Evolutionary conservation across 192 early-diverging fungal species (phyloP), one percentile per base, ranked within the genome.

Genomic region (Kickxella alabastrina): DNA sequence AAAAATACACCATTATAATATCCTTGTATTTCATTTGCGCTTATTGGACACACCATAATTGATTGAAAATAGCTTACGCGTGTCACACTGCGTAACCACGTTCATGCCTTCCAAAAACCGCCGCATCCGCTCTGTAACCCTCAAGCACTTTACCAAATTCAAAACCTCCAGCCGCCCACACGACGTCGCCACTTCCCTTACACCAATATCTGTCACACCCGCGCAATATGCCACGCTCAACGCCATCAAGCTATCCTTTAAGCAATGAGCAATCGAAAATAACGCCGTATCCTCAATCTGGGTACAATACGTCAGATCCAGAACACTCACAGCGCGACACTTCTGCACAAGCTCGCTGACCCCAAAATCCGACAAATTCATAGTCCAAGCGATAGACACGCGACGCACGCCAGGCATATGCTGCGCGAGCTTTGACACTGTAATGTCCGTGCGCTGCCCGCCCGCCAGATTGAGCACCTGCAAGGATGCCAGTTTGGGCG

Each of bases 261-360:
- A 57, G 15, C 48, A 52, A 21, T 61, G 52, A 4, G 78, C 79
- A 19, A 83, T 69, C 7, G 77, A 60, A 44, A 76, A 48, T 62
- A 80, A 45, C 17, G 79, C 72, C 7, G 61, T 62, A 36, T 83
- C 79, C 25, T 80, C 77, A 10, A 83, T 63, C 40, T 75, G 65
- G 31, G 59, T 74, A 39, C 81, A 83, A 41, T 80, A 76, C 17
- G 74, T 80, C 21, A 83, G 60, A 46, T 83, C 81, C 39, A 83
- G 45, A 23, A 65, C 75, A 51, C 75, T 65, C 0, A 83, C 68
- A 21, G 24, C 22, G 26, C 41, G 58, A 56, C 81, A 83, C 47
- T 59, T 62, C 54, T 74, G 74, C 19, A 65, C 81, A 18, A 80
- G 54, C 62, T 83, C 79, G 52, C 71, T 43, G 31, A 83, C 57